phyloP scores from a whole-genome alignment of 2,329 filamentous ascomycete species.

The Penicillium sp. region DNA sequence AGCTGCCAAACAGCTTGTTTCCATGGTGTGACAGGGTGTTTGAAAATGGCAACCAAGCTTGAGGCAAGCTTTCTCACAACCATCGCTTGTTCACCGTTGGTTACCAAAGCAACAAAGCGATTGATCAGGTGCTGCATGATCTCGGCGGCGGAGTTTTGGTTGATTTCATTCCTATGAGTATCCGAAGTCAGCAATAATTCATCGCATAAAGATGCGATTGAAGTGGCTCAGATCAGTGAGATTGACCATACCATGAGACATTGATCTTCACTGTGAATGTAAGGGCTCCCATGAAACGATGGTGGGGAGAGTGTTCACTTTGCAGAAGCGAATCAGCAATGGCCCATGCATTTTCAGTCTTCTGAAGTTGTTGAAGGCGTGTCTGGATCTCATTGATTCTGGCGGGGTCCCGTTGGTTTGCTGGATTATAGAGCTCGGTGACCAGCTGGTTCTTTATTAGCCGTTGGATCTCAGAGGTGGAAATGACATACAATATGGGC shows the following conservation, averaged over 20 bases:
- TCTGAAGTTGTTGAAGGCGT: conserved; percentile 74
- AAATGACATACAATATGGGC: conserved; percentile 12
- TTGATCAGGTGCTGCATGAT: conserved; percentile 44
- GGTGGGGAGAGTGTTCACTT: conserved; percentile 63
- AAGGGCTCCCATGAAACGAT: conserved; percentile 88
- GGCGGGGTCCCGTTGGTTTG: conserved; percentile 45
- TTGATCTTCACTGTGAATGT: conserved; percentile 95
- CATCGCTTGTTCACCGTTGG: conserved; percentile 38
- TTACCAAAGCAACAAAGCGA: conserved; percentile 43
- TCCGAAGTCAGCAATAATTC: not conserved
- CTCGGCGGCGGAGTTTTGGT: conserved; percentile 31
- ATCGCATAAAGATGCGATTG: too few species aligned
- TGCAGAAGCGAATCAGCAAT: conserved; percentile 73
- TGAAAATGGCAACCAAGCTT: conserved; percentile 45
- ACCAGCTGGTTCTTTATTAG: conserved; percentile 35
- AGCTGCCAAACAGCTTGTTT: conserved; percentile 36
- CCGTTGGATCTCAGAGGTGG: not conserved
- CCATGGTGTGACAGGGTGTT: conserved; percentile 41
- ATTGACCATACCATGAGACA: conserved; percentile 65
- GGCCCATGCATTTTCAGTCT: conserved; percentile 78
- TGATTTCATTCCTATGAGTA: conserved; percentile 36
- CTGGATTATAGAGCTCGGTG: conserved; percentile 41
- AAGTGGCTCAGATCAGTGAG: not conserved
- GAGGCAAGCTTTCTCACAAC: conserved; percentile 49
- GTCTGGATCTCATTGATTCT: conserved; percentile 62